Evolutionary conservation across 495 filamentous ascomycete genomes (phyloP).

Genomic region (Aspergillus campestris): DNA sequence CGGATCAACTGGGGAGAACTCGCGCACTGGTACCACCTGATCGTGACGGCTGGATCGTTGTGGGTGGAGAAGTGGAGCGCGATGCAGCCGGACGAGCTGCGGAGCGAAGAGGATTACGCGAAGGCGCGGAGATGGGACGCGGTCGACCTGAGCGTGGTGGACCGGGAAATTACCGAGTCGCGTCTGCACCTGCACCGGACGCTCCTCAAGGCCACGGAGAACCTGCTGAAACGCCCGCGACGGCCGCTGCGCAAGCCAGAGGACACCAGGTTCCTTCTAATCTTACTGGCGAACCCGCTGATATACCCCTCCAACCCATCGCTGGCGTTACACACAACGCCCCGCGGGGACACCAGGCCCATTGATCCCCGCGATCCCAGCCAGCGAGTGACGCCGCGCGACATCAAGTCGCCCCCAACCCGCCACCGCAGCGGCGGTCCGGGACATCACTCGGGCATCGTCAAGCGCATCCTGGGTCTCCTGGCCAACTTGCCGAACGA

Average conservation of each 20-base stretch:
- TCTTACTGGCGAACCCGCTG: constrained; percentile 75
- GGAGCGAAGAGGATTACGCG: constrained; percentile 20
- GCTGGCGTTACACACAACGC: constrained; percentile 7
- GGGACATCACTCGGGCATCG: constrained; percentile 67
- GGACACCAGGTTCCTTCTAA: constrained; percentile 73
- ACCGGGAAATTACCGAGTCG: constrained; percentile 55
- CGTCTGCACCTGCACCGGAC: constrained; percentile 58
- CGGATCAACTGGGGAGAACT: constrained; percentile 69
- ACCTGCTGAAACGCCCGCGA: constrained; percentile 75
- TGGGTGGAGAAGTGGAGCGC: constrained; percentile 47
- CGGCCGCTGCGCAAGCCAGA: constrained; percentile 58
- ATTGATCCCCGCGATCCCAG: constrained; percentile 17
- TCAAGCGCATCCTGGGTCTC: constrained; percentile 79
- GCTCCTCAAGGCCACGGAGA: constrained; percentile 77
- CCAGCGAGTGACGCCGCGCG: constrained; percentile 11
- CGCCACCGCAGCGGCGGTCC: constrained; percentile 24
- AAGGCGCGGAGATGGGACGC: constrained; percentile 22
- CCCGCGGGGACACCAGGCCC: constrained; percentile 21
- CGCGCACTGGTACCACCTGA: constrained; percentile 66
- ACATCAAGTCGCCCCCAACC: constrained; percentile 10
- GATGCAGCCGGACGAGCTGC: constrained; percentile 24
- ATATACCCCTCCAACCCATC: constrained; percentile 41
- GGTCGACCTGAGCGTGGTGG: constrained; percentile 39
- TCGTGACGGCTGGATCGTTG: constrained; percentile 54
- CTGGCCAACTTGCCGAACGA: constrained; percentile 66